These are phyloP conservation scores for Spergularia bocconei DNA, from an alignment of 148 eudicot species.

Conservation along the genomic window DNA sequence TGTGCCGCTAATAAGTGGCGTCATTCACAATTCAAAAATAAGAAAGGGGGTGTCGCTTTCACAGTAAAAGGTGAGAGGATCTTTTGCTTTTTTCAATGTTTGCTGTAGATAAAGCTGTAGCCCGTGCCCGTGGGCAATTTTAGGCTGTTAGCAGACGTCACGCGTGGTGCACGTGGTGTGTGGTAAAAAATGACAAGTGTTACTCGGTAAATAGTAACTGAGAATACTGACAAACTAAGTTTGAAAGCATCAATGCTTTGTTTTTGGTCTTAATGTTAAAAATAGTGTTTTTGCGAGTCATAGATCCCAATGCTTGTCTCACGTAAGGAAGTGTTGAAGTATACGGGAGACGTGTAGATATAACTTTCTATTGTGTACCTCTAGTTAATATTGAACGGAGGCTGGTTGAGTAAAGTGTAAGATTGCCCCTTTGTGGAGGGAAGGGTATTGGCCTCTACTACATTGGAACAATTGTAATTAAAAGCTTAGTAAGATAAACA, in stretches of 20 bases:
- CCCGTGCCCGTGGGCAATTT: background rate
- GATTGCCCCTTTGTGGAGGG: too few species aligned
- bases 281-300: too few species aligned
- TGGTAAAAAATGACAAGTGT: background rate
- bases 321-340: too few species aligned
- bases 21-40: background rate
- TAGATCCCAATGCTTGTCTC: too few species aligned
- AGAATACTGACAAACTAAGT: background rate
- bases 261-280: background rate
- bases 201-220: background rate
- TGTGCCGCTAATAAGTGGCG: slow-evolving; percentile 13
- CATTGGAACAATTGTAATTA: too few species aligned
- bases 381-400: too few species aligned
- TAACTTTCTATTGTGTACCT: too few species aligned
- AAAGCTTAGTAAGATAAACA: too few species aligned
- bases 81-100: slow-evolving; percentile 19
- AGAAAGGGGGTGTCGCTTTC: slow-evolving; percentile 21
- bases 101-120: background rate
- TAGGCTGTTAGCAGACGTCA: background rate
- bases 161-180: slow-evolving; percentile 22
- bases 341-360: too few species aligned
- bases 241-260: background rate
- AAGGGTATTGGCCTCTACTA: too few species aligned
- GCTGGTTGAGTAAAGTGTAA: too few species aligned
- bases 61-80: slow-evolving; percentile 9